Percentiles rank a stretch among this genome's conserved stretches.
Evolutionary conservation across 2,329 filamentous ascomycete species (phyloP).

Genomic region (Diplodia corticola): DNA sequence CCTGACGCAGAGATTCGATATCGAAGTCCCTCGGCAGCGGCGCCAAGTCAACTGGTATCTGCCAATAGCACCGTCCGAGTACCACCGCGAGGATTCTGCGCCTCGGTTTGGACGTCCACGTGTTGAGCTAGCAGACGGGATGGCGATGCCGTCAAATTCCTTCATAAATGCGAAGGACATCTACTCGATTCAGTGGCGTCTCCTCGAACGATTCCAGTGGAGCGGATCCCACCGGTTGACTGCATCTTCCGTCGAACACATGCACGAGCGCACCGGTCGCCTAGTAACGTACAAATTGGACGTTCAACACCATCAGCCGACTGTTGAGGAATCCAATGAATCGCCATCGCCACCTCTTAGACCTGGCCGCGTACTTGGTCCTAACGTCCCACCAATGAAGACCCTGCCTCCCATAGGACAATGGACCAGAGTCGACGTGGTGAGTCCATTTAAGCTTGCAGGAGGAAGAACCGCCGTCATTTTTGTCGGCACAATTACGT

Average conservation of each 20-base stretch:
- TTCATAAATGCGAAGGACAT: conserved; percentile 39
- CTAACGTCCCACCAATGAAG: not conserved
- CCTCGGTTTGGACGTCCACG: not conserved
- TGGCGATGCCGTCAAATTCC: conserved; percentile 33
- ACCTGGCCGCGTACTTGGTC: not conserved
- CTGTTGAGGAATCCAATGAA: not conserved
- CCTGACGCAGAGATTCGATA: conserved; percentile 36
- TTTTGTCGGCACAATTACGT: not conserved
- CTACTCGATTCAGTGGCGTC: conserved; percentile 36
- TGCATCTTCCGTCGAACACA: not conserved
- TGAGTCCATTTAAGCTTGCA: not conserved
- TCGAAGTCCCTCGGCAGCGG: conserved; percentile 29
- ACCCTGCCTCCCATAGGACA: not conserved
- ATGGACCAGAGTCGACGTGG: conserved; percentile 9
- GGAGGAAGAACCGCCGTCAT: not conserved
- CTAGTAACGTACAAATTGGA: not conserved
- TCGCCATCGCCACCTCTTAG: not conserved
- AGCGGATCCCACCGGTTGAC: not conserved
- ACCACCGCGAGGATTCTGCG: conserved; percentile 36
- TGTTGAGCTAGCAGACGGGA: conserved; percentile 28
- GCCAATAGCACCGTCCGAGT: conserved; percentile 34
- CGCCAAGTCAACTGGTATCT: conserved; percentile 37
- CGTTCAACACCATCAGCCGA: not conserved
- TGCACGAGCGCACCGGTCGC: not conserved
- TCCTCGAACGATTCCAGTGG: conserved; percentile 25